Evolutionary conservation across 75 land plant genomes (phyloP).

Genomic region (Pinus albicaulis): DNA sequence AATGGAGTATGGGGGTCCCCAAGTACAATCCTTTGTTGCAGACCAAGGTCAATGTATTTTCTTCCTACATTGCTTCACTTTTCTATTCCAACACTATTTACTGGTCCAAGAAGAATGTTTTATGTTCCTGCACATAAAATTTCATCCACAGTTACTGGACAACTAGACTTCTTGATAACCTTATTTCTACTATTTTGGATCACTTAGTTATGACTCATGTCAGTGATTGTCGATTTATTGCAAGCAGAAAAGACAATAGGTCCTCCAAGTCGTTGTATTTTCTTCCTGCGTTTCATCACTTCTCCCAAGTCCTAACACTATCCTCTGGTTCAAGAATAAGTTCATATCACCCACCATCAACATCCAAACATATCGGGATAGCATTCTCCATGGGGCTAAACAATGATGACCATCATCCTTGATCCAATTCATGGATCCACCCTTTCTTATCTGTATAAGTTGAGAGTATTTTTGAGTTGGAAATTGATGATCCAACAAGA

Average conservation of each 20-base stretch:
- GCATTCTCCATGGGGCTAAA: slow-evolving; percentile 70
- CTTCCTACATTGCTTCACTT: too few species aligned
- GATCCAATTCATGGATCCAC: slow-evolving; percentile 54
- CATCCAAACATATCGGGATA: slow-evolving; percentile 58
- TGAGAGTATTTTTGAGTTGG: slow-evolving; percentile 32
- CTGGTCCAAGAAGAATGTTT: slow-evolving; percentile 37
- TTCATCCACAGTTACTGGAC: slow-evolving; percentile 32
- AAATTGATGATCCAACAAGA: slow-evolving; percentile 42
- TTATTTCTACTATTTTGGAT: slow-evolving; percentile 49
- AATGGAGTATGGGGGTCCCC: slow-evolving; percentile 35
- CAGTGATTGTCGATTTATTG: slow-evolving; percentile 51
- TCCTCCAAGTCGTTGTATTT: slow-evolving; percentile 58
- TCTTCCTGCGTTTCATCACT: too few species aligned
- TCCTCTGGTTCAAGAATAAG: too few species aligned
- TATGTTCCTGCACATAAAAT: slow-evolving; percentile 49
- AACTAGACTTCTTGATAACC: slow-evolving; percentile 25
- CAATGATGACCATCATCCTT: slow-evolving; percentile 48
- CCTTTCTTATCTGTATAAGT: slow-evolving; percentile 39
- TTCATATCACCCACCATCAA: too few species aligned
- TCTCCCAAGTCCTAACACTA: too few species aligned
- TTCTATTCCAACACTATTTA: too few species aligned
- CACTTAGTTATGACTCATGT: slow-evolving; percentile 53
- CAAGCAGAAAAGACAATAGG: slow-evolving; percentile 65
- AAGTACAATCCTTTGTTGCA: slow-evolving; percentile 37
- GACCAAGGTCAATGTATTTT: slow-evolving; percentile 34